These are phyloP conservation scores for Beauveria bassiana DNA, from an alignment of 2,329 filamentous ascomycete species.

Conservation along the genomic window DNA sequence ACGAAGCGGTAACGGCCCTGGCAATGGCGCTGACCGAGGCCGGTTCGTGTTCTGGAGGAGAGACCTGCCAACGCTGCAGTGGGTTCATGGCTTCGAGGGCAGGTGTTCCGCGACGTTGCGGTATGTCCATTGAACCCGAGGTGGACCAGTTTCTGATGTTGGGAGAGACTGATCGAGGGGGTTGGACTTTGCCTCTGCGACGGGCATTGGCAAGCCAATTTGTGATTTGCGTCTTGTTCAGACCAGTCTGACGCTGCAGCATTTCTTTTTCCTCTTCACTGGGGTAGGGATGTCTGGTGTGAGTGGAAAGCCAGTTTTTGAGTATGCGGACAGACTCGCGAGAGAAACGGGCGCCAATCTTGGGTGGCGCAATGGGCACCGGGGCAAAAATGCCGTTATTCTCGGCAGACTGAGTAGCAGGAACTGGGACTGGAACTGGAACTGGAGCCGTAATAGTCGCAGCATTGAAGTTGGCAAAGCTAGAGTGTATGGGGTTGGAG, in stretches of 20 bases:
- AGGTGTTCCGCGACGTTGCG: conserved; percentile 50
- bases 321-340: conserved; percentile 71
- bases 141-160: conserved; percentile 51
- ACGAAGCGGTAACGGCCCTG: conserved; percentile 46
- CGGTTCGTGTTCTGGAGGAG: conserved; percentile 52
- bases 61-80: conserved; percentile 51
- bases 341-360: conserved; percentile 70
- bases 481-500: conserved; percentile 24
- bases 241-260: conserved; percentile 68
- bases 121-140: conserved; percentile 66
- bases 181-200: conserved; percentile 68
- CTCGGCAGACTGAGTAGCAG: conserved; percentile 14
- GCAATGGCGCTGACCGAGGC: conserved; percentile 53
- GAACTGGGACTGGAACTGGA: conserved; percentile 5
- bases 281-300: conserved; percentile 78
- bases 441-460: conserved; percentile 2
- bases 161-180: conserved; percentile 61
- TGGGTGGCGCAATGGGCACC: conserved; percentile 36
- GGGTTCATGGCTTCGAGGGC: conserved; percentile 47
- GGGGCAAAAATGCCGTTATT: conserved; percentile 16
- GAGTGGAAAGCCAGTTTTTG: conserved; percentile 76
- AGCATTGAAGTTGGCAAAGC: not conserved
- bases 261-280: conserved; percentile 79
- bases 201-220: conserved; percentile 92
- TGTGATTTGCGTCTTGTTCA: conserved; percentile 76